These are phyloP conservation scores for Gracilaria domingensis DNA, from an alignment of 23 red algal genomes.

Conservation along the genomic window DNA sequence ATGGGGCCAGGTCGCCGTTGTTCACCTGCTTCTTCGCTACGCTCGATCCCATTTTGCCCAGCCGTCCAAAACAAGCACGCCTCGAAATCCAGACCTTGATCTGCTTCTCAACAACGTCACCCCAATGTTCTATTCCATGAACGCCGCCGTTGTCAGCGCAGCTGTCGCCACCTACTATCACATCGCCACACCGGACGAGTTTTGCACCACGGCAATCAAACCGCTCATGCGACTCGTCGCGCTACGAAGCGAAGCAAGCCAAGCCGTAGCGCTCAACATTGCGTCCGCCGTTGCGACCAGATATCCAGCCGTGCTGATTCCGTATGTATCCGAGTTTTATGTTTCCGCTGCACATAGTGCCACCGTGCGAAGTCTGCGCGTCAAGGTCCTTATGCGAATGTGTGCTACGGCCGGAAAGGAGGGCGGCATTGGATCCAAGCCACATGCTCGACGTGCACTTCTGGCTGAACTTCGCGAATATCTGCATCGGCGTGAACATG, in stretches of 20 bases:
- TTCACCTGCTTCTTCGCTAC: conserved; percentile 72
- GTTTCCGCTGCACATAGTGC: conserved; percentile 63
- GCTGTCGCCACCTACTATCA: conserved; percentile 67
- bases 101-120: conserved; percentile 58
- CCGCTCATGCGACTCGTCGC: conserved; percentile 78
- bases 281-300: conserved; percentile 45
- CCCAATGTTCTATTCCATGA: conserved; percentile 61
- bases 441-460: conserved; percentile 43
- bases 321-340: conserved; percentile 76
- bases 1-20: conserved; percentile 64
- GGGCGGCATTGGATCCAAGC: conserved; percentile 58
- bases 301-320: conserved; percentile 53
- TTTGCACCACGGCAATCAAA: conserved; percentile 42
- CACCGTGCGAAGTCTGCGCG: conserved; percentile 37
- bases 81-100: conserved; percentile 49
- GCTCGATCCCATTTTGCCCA: conserved; percentile 75
- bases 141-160: conserved; percentile 57
- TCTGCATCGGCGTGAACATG: conserved; percentile 54
- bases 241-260: conserved; percentile 17
- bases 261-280: conserved; percentile 62
- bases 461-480: conserved; percentile 69
- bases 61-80: neutral
- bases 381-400: conserved; percentile 44
- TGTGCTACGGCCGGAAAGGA: conserved; percentile 46
- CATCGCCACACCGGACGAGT: conserved; percentile 45